Evolutionary conservation across 2,329 filamentous ascomycete species (phyloP).

Genomic region (Hypoxylon sp.): DNA sequence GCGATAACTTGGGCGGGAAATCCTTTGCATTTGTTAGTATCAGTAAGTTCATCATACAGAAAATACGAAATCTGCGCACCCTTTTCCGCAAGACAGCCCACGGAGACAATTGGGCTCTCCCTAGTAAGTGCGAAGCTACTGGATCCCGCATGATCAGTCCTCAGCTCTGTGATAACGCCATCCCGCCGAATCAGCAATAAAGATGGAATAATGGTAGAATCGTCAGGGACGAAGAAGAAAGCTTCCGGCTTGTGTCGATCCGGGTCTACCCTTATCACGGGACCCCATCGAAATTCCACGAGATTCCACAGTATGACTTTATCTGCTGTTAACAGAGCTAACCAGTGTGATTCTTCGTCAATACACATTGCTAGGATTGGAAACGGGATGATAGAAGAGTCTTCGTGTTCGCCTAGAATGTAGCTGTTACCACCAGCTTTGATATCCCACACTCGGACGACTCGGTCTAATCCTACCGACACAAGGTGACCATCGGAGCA

Average conservation of each 20-base stretch:
- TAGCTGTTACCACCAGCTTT: slow-evolving; percentile 62
- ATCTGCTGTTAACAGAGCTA: slow-evolving; percentile 74
- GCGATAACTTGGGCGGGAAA: slow-evolving; percentile 53
- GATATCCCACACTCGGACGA: slow-evolving; percentile 76
- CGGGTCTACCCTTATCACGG: slow-evolving; percentile 68
- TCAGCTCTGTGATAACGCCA: slow-evolving; percentile 73
- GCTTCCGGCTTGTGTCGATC: slow-evolving; percentile 71
- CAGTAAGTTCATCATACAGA: not conserved
- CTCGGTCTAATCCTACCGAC: slow-evolving; percentile 78
- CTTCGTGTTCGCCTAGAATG: slow-evolving; percentile 58
- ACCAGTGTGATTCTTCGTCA: slow-evolving; percentile 73
- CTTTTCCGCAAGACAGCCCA: slow-evolving; percentile 62
- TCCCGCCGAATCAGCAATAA: slow-evolving; percentile 75
- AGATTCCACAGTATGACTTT: slow-evolving; percentile 76
- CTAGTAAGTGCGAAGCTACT: slow-evolving; percentile 64
- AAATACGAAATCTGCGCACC: slow-evolving; percentile 54
- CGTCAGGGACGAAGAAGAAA: slow-evolving; percentile 72
- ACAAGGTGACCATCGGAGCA: slow-evolving; percentile 76
- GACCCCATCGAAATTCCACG: slow-evolving; percentile 68
- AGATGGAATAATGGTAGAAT: slow-evolving; percentile 57
- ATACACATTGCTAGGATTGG: slow-evolving; percentile 75
- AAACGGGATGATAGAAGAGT: slow-evolving; percentile 64
- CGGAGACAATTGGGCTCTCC: slow-evolving; percentile 66
- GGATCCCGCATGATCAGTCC: slow-evolving; percentile 61
- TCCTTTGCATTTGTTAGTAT: slow-evolving; percentile 44